Base-by-base conservation (phyloP, 441 rosid species). In the Gossypium aridum region DNA sequence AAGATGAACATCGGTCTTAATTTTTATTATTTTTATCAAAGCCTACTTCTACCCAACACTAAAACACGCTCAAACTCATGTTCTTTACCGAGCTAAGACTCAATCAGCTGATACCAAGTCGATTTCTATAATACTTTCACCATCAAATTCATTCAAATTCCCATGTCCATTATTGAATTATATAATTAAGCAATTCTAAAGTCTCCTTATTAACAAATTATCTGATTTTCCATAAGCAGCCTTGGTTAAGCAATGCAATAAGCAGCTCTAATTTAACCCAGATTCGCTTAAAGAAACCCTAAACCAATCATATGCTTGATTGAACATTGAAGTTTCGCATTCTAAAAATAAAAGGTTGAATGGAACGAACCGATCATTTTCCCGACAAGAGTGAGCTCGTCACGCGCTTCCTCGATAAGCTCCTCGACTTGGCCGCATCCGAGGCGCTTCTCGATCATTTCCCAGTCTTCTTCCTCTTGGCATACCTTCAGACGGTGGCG, bases 341-440 rank as follows among this genome's bases (percentile, higher is more conserved):
- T 63, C 49, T 12, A 37, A 45, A 66, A 55, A 19, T 10, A 55
- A 19, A 55, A 22, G 14, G 7, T 31, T 31, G 37, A 61, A 45
- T 12, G 17, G 2, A 0, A 81, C 89, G 56, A 54, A 94, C 98
- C 97, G 69, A 91, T 94, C 97, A 94, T 94, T 84, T 90, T 90
- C 14, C 77, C 87, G 78, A 92, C 80, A 82, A 92, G 97, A 34
- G 84, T 92, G 84, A 91, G 95, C 85, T 94, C 98, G 72, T 94
- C 98, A 3, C 81, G 87, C 2, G 98, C 99, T 83, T 91, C 98
- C 76, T 94, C 97, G 28, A 94, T 84, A 56, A 94, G 96, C 86
- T 92, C 97, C 86, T 94, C 98, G 57, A 92, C 99, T 86, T 94
- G 94, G 75, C 99, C 99, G 64, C 97, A 92, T 2, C 93, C 93